Base-by-base conservation (phyloP, 192 early-diverging fungal genomes). In the Chytriomyces sp. region DNA sequence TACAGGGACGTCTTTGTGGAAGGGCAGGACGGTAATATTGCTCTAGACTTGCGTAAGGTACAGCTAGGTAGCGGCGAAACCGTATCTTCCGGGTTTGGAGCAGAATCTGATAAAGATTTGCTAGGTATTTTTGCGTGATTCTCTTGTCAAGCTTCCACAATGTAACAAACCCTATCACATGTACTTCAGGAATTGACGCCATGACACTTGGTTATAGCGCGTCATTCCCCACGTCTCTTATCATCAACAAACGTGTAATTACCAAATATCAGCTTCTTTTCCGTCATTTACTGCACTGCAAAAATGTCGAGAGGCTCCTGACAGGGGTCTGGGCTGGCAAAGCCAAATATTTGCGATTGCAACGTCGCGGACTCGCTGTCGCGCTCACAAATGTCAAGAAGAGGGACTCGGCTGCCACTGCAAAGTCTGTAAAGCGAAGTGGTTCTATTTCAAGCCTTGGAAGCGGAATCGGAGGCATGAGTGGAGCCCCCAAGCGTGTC, bases 181-280 rank as follows among this genome's bases (percentile, higher is more conserved):
- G 10, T 62, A 28, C 26, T 41, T 41, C 74, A 85, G 94, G 93
- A 17, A 88, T 94, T 64, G 88, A 94, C 70, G 89, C 91, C 3
- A 82, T 98, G n/a, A 88, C 86, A 4, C 74, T 99, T 10, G 84
- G 89, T 56, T 91, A 94, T 76, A 87, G 85, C n/a, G 89, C 93
- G 14, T 85, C 85, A 6, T 99, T 99, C 69, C 98, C 98, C 10
- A 75, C 92, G 1, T 93, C 96, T 8, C 80, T 99, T 4, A 90
- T 99, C 12, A 87, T 99, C 52, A 93, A 91, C 40, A 87, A 86
- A 54, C 89, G 89, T 31, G 85, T 93, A 1, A 77, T 98, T 59
- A 89, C 87, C 39, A 96, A 96, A 78, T 99, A 99, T 76, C 93
- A 94, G 73, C 78, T 95, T 3, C 67, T 98, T 32, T 96, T 94